Percentiles rank a stretch among this genome's conserved stretches.
phyloP scores from a whole-genome alignment of 179 eudicot genomes.

The Patellifolia procumbens region DNA sequence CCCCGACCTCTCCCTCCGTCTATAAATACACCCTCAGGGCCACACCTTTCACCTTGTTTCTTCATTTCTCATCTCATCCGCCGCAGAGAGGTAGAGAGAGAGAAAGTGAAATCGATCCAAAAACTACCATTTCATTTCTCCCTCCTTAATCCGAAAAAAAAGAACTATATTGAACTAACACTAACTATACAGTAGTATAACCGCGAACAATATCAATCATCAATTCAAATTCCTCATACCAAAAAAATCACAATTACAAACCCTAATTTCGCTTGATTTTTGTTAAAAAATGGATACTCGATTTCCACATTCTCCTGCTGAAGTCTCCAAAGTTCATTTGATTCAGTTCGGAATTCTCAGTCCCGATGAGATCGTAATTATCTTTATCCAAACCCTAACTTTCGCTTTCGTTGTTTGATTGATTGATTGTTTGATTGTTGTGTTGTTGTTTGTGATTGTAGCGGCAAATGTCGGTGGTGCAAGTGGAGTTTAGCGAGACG shows the following conservation, averaged over 20 bases:
- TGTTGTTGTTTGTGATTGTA: slow-evolving; percentile 36
- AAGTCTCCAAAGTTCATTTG: slow-evolving; percentile 78
- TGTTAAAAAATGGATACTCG: slow-evolving; percentile 64
- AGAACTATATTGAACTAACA: not conserved
- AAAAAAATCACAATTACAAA: not conserved
- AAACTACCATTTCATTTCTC: not conserved
- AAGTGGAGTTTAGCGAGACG: slow-evolving; percentile 89
- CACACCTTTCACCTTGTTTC: not conserved
- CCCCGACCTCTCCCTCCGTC: not conserved
- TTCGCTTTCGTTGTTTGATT: not conserved
- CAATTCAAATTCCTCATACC: not conserved
- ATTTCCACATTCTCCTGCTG: slow-evolving; percentile 86
- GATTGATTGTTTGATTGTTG: not conserved
- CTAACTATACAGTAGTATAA: not conserved
- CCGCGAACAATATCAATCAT: not conserved
- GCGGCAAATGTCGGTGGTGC: slow-evolving; percentile 99
- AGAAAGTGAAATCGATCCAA: not conserved
- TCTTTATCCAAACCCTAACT: not conserved
- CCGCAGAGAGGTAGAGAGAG: slow-evolving; percentile 25
- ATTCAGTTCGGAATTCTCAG: slow-evolving; percentile 96
- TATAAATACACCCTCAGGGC: slow-evolving; percentile 22
- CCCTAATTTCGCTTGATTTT: slow-evolving; percentile 2
- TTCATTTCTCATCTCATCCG: slow-evolving; percentile 23
- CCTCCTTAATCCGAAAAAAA: not conserved
- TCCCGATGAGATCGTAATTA: slow-evolving; percentile 95